Evolutionary conservation across 202 grass and related monocot genomes (phyloP).

Genomic region (Alloteropsis angusta): DNA sequence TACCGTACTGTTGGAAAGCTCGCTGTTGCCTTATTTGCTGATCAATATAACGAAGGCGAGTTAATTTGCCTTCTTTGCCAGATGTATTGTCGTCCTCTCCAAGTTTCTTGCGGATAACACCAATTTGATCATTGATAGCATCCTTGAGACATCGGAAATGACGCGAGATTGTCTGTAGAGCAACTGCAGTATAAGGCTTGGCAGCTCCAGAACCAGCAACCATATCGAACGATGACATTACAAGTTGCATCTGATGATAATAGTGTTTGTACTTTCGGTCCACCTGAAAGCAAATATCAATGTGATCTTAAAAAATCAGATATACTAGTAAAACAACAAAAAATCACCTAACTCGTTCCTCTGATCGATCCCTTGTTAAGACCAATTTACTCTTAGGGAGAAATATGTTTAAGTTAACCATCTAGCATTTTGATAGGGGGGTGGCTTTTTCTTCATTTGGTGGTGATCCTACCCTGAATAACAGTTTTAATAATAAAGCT

Average conservation of each 20-base stretch:
- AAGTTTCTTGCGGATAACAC: conserved; percentile 62
- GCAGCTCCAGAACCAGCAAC: conserved; percentile 70
- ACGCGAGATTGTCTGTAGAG: conserved; percentile 89
- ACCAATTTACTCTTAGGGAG: neutral
- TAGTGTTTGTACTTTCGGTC: conserved; percentile 93
- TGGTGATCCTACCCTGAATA: neutral
- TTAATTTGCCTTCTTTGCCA: conserved; percentile 59
- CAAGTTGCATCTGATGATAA: conserved; percentile 94
- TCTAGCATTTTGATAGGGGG: conserved; percentile 2
- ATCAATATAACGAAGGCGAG: conserved; percentile 89
- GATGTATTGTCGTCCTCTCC: conserved; percentile 65
- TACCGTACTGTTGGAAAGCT: conserved; percentile 87
- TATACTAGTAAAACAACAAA: neutral
- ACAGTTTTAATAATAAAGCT: neutral
- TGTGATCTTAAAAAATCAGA: neutral
- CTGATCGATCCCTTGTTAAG: neutral
- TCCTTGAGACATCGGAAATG: conserved; percentile 94
- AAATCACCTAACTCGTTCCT: neutral
- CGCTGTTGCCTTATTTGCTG: conserved; percentile 87
- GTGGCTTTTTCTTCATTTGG: neutral
- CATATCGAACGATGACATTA: conserved; percentile 82
- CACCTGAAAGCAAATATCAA: conserved; percentile 44
- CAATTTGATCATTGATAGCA: conserved; percentile 81
- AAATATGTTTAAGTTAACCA: neutral
- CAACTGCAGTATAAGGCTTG: conserved; percentile 89